Conservation (phyloP, 345 rosid species). For the Lumnitzera littorea region DNA sequence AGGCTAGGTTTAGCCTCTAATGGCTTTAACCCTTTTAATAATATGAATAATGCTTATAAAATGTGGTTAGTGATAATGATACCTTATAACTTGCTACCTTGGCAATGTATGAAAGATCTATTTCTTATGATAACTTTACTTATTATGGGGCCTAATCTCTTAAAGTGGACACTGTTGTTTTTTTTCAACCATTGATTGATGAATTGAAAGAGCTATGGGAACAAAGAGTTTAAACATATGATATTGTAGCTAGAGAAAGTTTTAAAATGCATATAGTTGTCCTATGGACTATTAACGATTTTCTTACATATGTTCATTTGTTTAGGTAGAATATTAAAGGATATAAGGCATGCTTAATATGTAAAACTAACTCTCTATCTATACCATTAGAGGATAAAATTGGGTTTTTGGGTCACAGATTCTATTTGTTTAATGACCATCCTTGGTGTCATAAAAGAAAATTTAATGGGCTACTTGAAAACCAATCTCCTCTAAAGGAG, state of each 20-base stretch:
- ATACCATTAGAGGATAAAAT: neutral
- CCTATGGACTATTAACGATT: neutral
- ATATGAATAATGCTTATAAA: too few relatives aligned
- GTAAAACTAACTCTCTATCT: neutral
- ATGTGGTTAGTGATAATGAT: too few relatives aligned
- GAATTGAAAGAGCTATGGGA: neutral
- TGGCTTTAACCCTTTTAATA: too few relatives aligned
- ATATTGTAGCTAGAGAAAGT: neutral
- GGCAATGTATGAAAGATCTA: too few relatives aligned
- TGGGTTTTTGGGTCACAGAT: neutral
- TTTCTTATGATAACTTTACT: too few relatives aligned
- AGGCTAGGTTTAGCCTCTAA: too few relatives aligned
- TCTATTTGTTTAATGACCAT: neutral
- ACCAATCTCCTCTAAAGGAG: too few relatives aligned
- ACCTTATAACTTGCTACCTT: too few relatives aligned
- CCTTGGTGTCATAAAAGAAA: neutral
- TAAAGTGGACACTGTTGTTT: neutral
- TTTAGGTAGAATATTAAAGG: neutral
- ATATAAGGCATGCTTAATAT: neutral
- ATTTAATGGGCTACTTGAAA: too few relatives aligned
- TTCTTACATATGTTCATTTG: neutral
- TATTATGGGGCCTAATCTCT: neutral
- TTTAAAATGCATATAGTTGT: neutral
- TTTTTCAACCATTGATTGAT: too few relatives aligned
- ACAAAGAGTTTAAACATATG: neutral